Evolutionary conservation across 2,329 filamentous ascomycete species (phyloP).

Genomic region (Monilinia vaccinii-corymbosi): DNA sequence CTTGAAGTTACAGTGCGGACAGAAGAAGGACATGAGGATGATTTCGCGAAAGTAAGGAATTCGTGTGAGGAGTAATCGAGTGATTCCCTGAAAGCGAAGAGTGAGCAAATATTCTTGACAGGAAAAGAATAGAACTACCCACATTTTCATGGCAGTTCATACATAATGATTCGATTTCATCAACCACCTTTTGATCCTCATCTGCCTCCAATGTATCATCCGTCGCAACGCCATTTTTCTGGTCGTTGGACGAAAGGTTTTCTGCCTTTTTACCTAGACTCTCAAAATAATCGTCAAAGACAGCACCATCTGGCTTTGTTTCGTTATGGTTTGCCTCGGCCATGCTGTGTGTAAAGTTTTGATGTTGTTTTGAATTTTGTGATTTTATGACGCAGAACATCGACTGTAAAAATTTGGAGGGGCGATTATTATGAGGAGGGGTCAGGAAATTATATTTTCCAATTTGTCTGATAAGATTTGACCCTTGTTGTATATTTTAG

Average conservation of each 20-base stretch:
- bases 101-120: background rate
- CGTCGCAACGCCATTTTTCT: slow-evolving; percentile 23
- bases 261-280: slow-evolving; percentile 53
- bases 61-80: slow-evolving; percentile 76
- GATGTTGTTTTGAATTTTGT: background rate
- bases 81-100: slow-evolving; percentile 54
- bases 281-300: slow-evolving; percentile 50
- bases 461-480: slow-evolving; percentile 15
- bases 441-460: slow-evolving; percentile 13
- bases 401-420: slow-evolving; percentile 20
- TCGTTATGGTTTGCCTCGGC: slow-evolving; percentile 33
- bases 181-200: slow-evolving; percentile 48
- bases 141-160: slow-evolving; percentile 81
- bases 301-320: slow-evolving; percentile 32
- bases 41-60: slow-evolving; percentile 98
- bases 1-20: slow-evolving; percentile 77
- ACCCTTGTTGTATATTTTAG: background rate
- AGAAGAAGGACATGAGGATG: slow-evolving; percentile 93
- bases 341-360: slow-evolving; percentile 31
- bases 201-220: slow-evolving; percentile 21
- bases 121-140: slow-evolving; percentile 13
- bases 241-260: slow-evolving; percentile 35
- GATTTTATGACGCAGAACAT: background rate
- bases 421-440: slow-evolving; percentile 7
- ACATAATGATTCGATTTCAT: slow-evolving; percentile 70